phyloP scores from a whole-genome alignment of 1,139 yeast species.

The Kluyveromyces sp. region DNA sequence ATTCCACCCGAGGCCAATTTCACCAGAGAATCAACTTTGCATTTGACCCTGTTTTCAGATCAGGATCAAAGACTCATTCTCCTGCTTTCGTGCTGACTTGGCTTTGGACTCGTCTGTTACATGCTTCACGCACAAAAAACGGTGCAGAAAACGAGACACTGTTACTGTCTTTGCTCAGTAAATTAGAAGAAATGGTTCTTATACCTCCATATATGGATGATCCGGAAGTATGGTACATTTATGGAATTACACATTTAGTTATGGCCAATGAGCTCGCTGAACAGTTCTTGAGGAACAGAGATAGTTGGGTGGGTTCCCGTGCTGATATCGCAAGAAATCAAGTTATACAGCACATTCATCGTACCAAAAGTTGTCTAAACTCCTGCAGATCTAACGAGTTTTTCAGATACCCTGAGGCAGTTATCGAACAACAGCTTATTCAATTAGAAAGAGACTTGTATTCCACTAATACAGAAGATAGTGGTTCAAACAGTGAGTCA shows the following conservation, averaged over 20 bases:
- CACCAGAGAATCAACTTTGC: slow-evolving; percentile 21
- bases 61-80: slow-evolving; percentile 33
- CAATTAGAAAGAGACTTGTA: slow-evolving; percentile 20
- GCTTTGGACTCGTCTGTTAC: slow-evolving; percentile 32
- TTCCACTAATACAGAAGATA: background rate
- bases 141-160: slow-evolving; percentile 12
- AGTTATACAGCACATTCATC: slow-evolving; percentile 22
- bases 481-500: background rate
- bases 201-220: slow-evolving; percentile 32
- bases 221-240: slow-evolving; percentile 29
- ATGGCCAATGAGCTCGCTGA: slow-evolving; percentile 23
- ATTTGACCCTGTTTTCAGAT: slow-evolving; percentile 33
- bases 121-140: background rate
- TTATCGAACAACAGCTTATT: slow-evolving; percentile 19
- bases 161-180: slow-evolving; percentile 21
- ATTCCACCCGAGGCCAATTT: slow-evolving; percentile 20
- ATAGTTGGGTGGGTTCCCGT: slow-evolving; percentile 15
- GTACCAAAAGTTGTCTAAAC: slow-evolving; percentile 17
- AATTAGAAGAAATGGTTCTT: slow-evolving; percentile 24
- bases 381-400: slow-evolving; percentile 17
- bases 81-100: slow-evolving; percentile 33
- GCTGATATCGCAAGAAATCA: slow-evolving; percentile 23
- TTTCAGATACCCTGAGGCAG: slow-evolving; percentile 17
- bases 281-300: slow-evolving; percentile 9
- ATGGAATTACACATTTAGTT: slow-evolving; percentile 24